A percentile compares a stretch with the other conserved stretches of the same genome.
Evolutionary conservation across 257 asterid genomes (phyloP).

Genomic region (Solanum chilense): DNA sequence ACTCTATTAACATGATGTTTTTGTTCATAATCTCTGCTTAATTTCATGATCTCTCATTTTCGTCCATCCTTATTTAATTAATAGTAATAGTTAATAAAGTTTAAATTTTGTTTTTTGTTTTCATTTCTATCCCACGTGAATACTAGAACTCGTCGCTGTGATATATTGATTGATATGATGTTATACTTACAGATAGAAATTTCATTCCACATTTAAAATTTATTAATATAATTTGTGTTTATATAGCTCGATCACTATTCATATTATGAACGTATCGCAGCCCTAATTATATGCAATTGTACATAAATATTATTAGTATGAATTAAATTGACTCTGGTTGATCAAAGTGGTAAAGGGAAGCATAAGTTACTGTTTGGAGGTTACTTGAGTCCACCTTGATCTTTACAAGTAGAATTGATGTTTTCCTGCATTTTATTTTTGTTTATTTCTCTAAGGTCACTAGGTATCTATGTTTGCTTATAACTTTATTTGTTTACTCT

Average conservation of each 20-base stretch:
- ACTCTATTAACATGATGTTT: neutral
- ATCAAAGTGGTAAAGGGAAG: too few species aligned
- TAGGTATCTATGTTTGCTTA: too few species aligned
- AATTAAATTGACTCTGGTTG: too few species aligned
- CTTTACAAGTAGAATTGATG: conserved; percentile 66
- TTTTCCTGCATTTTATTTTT: too few species aligned
- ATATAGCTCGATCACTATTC: neutral
- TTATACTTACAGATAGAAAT: accelerated
- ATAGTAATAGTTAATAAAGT: neutral
- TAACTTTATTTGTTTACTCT: too few species aligned
- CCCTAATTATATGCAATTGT: neutral
- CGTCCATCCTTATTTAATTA: neutral
- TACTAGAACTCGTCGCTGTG: neutral
- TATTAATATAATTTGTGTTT: too few species aligned
- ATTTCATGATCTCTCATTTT: neutral
- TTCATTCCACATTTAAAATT: neutral
- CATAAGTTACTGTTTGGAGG: conserved; percentile 52
- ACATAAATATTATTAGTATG: too few species aligned
- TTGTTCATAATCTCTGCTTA: neutral
- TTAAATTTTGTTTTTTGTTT: neutral
- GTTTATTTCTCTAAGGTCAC: too few species aligned
- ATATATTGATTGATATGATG: neutral
- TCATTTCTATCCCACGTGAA: neutral
- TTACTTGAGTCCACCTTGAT: conserved; percentile 96
- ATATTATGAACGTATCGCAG: neutral